Evolutionary conservation across 768 basidiomycete genomes (phyloP), one percentile per base, ranked within the genome.

Genomic region (Mrakia blollopis): DNA sequence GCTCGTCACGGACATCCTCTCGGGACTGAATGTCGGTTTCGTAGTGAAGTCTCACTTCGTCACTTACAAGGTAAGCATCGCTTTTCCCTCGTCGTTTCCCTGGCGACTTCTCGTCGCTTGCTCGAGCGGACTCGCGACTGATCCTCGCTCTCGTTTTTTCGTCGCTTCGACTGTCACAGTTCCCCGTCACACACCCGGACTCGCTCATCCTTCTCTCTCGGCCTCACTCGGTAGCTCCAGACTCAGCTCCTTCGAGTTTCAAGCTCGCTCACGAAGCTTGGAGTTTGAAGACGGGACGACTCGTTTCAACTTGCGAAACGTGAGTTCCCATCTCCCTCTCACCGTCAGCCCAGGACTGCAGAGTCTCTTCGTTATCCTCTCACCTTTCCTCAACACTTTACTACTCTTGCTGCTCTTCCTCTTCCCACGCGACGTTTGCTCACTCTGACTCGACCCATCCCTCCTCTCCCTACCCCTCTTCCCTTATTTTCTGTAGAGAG

Each of bases 261-360:
- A 67, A 50, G 25, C 32, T 77, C 47, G 28, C 25, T 11, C 71
- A 72, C 44, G 73, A 63, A 23, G 73, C 73, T 4, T 74, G 73
- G 73, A 37, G 30, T 1, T 52, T 73, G n/a, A 77, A 77, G 52
- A 77, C 71, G 16, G 76, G 72, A n/a, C 61, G 62, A 21, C 44
- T 77, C 0, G 76, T 72, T 0, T 60, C 76, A 13, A 77, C 76
- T 8, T 77, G 76, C 72, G 72, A 77, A 37, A 77, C 76, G 75
- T 76, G n/a, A 67, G 75, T 76, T 28, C 16, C 5, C 21, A 14
- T 70, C 35, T 16, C 18, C n/a, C 41, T 37, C 14, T 18, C 23
- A 11, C 54, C n/a, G n/a, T 18, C 57, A 13, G n/a, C n/a, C 23
- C n/a, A 13, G 35, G n/a, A n/a, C n/a, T n/a, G n/a, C n/a, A n/a